A percentile compares a stretch with the other conserved stretches of the same genome.
These are phyloP conservation scores for Diaporthe amygdali DNA, from an alignment of 2,329 filamentous ascomycete genomes.

Conservation along the genomic window DNA sequence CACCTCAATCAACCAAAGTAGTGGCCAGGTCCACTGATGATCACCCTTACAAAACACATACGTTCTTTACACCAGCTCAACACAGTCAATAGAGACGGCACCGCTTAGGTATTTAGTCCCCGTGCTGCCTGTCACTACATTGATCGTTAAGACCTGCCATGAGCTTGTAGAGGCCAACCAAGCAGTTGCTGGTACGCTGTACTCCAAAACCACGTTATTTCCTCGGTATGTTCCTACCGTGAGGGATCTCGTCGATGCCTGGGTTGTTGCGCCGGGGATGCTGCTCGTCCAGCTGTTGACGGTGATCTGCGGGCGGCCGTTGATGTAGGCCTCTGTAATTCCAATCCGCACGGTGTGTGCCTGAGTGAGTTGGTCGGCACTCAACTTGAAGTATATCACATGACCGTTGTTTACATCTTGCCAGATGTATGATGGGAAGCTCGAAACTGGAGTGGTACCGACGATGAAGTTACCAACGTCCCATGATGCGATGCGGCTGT, in stretches of 20 bases:
- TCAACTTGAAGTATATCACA: slow-evolving; percentile 44
- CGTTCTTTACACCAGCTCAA: slow-evolving; percentile 30
- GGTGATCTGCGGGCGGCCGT: slow-evolving; percentile 36
- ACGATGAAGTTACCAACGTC: slow-evolving; percentile 40
- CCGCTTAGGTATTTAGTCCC: slow-evolving; percentile 34
- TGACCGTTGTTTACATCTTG: slow-evolving; percentile 46
- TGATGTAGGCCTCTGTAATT: slow-evolving; percentile 38
- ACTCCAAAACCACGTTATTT: slow-evolving; percentile 36
- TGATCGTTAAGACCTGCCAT: slow-evolving; percentile 37
- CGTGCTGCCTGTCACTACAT: slow-evolving; percentile 34
- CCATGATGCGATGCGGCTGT: slow-evolving; percentile 37
- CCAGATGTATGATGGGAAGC: slow-evolving; percentile 48
- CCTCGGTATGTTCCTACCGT: slow-evolving; percentile 39
- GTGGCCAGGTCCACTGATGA: too few relatives aligned
- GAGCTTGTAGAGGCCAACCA: slow-evolving; percentile 34
- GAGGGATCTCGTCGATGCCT: slow-evolving; percentile 37
- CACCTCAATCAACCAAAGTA: background rate
- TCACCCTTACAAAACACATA: background rate
- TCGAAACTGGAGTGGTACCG: slow-evolving; percentile 37
- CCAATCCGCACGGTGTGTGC: slow-evolving; percentile 36
- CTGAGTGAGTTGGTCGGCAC: slow-evolving; percentile 32
- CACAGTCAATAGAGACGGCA: slow-evolving; percentile 35
- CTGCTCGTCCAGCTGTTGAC: slow-evolving; percentile 37
- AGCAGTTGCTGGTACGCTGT: slow-evolving; percentile 32
- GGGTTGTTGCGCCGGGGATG: slow-evolving; percentile 33